Percentiles rank a stretch among this genome's conserved stretches.
phyloP scores from a whole-genome alignment of 768 basidiomycete species.

The Piloderma croceum region DNA sequence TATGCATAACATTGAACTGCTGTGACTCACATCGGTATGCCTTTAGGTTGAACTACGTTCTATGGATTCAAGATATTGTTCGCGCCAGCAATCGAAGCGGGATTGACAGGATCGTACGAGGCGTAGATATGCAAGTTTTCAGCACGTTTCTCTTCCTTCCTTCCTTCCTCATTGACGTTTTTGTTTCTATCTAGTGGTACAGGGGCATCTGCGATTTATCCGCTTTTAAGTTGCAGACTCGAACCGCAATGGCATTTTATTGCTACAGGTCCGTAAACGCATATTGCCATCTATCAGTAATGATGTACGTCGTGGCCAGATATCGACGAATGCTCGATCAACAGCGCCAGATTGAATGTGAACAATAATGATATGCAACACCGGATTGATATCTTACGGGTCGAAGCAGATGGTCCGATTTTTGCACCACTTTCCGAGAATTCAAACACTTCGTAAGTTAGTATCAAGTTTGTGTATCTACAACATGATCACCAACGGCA shows the following conservation, averaged over 20 bases:
- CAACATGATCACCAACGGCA: neutral
- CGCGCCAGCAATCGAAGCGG: slow-evolving; percentile 21
- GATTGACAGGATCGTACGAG: slow-evolving; percentile 30
- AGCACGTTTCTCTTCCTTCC: neutral
- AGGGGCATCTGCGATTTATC: slow-evolving; percentile 87
- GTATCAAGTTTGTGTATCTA: too few relatives aligned
- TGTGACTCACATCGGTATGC: neutral
- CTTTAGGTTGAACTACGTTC: slow-evolving; percentile 75
- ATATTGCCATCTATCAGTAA: neutral
- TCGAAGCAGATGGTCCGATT: slow-evolving; percentile 35
- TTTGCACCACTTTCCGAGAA: slow-evolving; percentile 35
- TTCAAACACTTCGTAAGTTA: too few relatives aligned
- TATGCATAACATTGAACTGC: neutral
- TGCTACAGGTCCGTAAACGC: slow-evolving; percentile 53
- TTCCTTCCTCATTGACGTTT: neutral
- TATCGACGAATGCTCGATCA: slow-evolving; percentile 58
- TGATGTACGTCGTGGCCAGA: slow-evolving; percentile 39
- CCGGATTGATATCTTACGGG: slow-evolving; percentile 44
- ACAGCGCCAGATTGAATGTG: slow-evolving; percentile 54
- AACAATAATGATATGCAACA: slow-evolving; percentile 46
- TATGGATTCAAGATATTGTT: slow-evolving; percentile 77
- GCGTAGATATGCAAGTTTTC: slow-evolving; percentile 65
- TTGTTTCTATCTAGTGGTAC: slow-evolving; percentile 57
- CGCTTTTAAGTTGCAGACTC: slow-evolving; percentile 61
- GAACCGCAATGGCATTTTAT: slow-evolving; percentile 52